Evolutionary conservation across 306 rosid species (phyloP).

Genomic region (Vachellia collinsii): DNA sequence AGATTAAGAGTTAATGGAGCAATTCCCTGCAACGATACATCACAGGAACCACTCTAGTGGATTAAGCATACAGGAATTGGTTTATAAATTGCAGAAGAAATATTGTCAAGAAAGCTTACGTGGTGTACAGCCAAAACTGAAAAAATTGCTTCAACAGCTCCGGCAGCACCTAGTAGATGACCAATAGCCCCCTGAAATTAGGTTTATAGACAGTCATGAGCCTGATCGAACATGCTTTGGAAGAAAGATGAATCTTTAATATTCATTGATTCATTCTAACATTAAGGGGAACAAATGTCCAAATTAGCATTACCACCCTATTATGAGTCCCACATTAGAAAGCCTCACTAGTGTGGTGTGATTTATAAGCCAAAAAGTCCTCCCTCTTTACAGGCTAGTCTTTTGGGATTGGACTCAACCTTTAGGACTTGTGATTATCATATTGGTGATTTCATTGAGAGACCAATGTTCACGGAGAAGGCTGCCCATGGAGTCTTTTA

Average conservation of each 20-base stretch:
- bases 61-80: slow-evolving; percentile 22
- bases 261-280: slow-evolving; percentile 30
- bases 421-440: no score
- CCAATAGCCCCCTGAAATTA: slow-evolving; percentile 84
- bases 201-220: slow-evolving; percentile 11
- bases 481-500: no score
- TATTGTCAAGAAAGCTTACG: slow-evolving; percentile 27
- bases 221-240: slow-evolving; percentile 10
- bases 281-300: neutral
- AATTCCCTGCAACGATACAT: slow-evolving; percentile 63
- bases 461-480: no score
- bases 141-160: slow-evolving; percentile 97
- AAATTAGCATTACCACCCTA: slow-evolving; percentile 22
- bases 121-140: slow-evolving; percentile 72
- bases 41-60: slow-evolving; percentile 9
- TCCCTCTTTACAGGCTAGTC: no score
- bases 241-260: slow-evolving; percentile 19
- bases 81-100: slow-evolving; percentile 28
- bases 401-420: no score
- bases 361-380: no score
- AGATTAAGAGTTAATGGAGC: slow-evolving; percentile 94
- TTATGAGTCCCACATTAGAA: no score
- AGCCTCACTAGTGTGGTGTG: no score
- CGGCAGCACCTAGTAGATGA: slow-evolving; percentile 97
- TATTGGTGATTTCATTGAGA: no score